phyloP scores from a whole-genome alignment of 208 protist species.

The Crithidia sp. region DNA sequence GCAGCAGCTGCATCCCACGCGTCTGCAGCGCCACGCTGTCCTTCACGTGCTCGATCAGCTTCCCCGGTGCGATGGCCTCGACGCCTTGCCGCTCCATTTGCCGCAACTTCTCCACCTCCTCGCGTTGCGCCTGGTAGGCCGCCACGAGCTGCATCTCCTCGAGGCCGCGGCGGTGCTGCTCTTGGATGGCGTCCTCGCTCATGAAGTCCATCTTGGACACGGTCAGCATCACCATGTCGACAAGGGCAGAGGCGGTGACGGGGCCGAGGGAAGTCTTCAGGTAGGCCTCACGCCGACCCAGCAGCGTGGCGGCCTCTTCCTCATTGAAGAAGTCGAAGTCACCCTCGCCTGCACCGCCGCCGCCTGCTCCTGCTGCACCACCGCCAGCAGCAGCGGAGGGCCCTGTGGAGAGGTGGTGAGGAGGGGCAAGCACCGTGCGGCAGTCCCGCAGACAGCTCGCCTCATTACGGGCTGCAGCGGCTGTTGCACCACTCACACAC shows the following conservation, averaged over 20 bases:
- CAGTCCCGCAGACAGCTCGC: constrained; percentile 10
- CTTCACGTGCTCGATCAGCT: constrained; percentile 72
- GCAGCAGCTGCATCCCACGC: constrained; percentile 53
- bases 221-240: constrained; percentile 81
- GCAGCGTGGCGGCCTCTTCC: constrained; percentile 24
- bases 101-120: constrained; percentile 69
- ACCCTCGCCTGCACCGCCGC: constrained; percentile 1
- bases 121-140: constrained; percentile 63
- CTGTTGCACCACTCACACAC: no score
- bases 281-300: constrained; percentile 34
- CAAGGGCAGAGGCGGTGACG: constrained; percentile 50
- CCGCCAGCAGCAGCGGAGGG: constrained; percentile 1
- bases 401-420: constrained; percentile 20
- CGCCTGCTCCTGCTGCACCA: not conserved
- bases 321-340: constrained; percentile 33
- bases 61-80: constrained; percentile 63
- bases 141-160: constrained; percentile 67
- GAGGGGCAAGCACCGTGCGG: constrained; percentile 22
- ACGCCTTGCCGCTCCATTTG: constrained; percentile 76
- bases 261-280: constrained; percentile 58
- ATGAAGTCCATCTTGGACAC: constrained; percentile 51
- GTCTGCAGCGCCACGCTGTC: constrained; percentile 51
- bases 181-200: constrained; percentile 48
- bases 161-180: constrained; percentile 58
- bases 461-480: no score